These are phyloP conservation scores for Penicillium chermesinum DNA, from an alignment of 495 filamentous ascomycete species.

Conservation along the genomic window DNA sequence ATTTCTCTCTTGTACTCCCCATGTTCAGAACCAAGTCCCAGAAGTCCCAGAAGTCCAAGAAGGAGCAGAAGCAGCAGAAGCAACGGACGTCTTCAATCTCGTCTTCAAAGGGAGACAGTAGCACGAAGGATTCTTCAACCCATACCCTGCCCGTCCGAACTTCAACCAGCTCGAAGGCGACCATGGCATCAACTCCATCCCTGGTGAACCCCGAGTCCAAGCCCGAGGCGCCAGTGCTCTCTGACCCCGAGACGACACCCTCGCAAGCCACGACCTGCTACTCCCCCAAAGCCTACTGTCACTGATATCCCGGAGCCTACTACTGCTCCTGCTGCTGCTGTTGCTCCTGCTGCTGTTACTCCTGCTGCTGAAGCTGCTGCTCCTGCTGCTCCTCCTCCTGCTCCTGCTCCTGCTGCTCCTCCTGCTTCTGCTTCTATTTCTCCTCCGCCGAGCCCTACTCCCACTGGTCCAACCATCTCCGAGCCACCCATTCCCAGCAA, in stretches of 20 bases:
- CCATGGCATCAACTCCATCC: conserved; percentile 3
- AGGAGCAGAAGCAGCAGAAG: conserved; percentile 10
- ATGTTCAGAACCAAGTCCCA: conserved; percentile 8
- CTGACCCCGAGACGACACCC: background rate
- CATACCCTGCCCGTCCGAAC: conserved; percentile 2
- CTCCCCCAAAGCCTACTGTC: background rate
- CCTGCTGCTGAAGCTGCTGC: background rate
- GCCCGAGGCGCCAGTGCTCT: conserved; percentile 3
- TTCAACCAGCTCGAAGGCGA: background rate
- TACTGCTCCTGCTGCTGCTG: background rate
- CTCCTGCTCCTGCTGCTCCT: background rate
- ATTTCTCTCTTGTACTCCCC: conserved; percentile 1
- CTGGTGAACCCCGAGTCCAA: conserved; percentile 4
- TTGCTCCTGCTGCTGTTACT: background rate
- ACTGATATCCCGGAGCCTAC: background rate
- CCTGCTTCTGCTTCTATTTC: background rate
- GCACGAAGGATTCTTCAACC: conserved; percentile 4
- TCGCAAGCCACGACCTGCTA: background rate
- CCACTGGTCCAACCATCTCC: background rate
- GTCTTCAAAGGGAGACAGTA: background rate
- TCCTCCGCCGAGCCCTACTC: background rate
- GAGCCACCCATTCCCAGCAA: background rate
- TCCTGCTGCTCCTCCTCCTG: background rate
- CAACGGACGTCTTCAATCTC: conserved; percentile 1
- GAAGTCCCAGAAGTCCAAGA: too few species aligned